Evolutionary conservation across 2,329 filamentous ascomycete species (phyloP), one percentile per base, ranked within the genome.

Genomic region (Nothopassalora personata): DNA sequence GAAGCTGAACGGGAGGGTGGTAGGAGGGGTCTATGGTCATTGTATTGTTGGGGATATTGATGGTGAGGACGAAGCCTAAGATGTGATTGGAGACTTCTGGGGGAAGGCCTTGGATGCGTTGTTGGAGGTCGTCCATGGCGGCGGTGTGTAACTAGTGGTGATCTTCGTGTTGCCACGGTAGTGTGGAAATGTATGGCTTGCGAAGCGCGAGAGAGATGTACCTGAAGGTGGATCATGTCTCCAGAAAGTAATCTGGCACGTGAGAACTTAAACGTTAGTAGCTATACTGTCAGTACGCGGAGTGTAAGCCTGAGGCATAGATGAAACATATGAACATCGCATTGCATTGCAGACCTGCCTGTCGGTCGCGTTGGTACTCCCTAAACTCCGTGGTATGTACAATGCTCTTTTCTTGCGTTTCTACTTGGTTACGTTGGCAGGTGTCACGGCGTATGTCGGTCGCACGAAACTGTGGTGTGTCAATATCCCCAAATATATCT

Each of bases 361-460:
- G 23, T 31, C 11, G 27, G 49, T 51, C 49, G 49, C 28, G 6
- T 30, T 34, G 30, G 30, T n/a, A 34, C 28, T 34, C 49, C 49
- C 5, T 31, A 30, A 34, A 30, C 49, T 28, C 49, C 49, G 7
- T 15, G n/a, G 19, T 51, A 51, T 51, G 30, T 51, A 51, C 49
- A 51, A 51, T 19, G 49, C 30, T 51, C 27, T 54, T 51, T 19
- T 5, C 28, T 33, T 33, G 49, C 15, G 49, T 51, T 15, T 61
- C 61, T 67, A 87, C 77, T 87, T 83, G 61, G 83, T 81, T 56
- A 82, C 74, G 58, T 82, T 78, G 62, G 75, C 72, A 15, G 91
- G 91, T 53, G 86, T 85, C 60, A 88, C 83, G 50, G 86, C 86
- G 75, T 86, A 92, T 39, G 89, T 94, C 63, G 91, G 91, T 71